phyloP scores from a whole-genome alignment of 1,139 yeast species.

The Yamadazyma atlantica region DNA sequence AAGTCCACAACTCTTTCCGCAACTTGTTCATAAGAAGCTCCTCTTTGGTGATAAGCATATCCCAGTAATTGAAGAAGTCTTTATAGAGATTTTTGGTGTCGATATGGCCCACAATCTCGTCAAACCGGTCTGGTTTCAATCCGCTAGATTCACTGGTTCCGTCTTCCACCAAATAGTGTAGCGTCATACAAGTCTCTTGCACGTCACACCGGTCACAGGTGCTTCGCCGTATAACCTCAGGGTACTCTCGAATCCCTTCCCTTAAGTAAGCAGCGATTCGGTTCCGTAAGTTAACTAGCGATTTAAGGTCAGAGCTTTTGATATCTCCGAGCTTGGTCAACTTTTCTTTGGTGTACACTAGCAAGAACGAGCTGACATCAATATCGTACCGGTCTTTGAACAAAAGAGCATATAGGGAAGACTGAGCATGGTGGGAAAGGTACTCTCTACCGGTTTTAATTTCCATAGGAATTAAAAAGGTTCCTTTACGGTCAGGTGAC shows the following conservation, averaged over 20 bases:
- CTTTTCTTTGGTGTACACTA: slow-evolving; percentile 71
- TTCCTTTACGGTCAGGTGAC: slow-evolving; percentile 28
- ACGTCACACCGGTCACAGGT: slow-evolving; percentile 70
- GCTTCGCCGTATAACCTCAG: slow-evolving; percentile 55
- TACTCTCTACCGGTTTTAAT: slow-evolving; percentile 79
- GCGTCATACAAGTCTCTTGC: slow-evolving; percentile 64
- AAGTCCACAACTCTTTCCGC: slow-evolving; percentile 68
- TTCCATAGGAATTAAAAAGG: slow-evolving; percentile 73
- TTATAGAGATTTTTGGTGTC: slow-evolving; percentile 35
- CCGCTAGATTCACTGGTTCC: slow-evolving; percentile 55
- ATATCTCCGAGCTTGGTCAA: slow-evolving; percentile 59
- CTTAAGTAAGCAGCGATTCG: slow-evolving; percentile 59
- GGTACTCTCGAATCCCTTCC: slow-evolving; percentile 52
- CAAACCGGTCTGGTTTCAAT: slow-evolving; percentile 44
- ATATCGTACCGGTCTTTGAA: slow-evolving; percentile 77
- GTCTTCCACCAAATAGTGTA: slow-evolving; percentile 58
- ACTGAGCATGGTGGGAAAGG: slow-evolving; percentile 81
- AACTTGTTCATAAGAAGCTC: slow-evolving; percentile 57
- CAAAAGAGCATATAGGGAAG: slow-evolving; percentile 77
- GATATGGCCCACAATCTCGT: slow-evolving; percentile 52
- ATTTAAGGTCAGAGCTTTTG: slow-evolving; percentile 54
- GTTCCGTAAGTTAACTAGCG: slow-evolving; percentile 69
- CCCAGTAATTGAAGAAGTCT: slow-evolving; percentile 72
- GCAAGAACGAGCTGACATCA: slow-evolving; percentile 61
- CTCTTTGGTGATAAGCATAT: slow-evolving; percentile 68